Percentiles rank a stretch among this genome's conserved stretches.
phyloP scores from a whole-genome alignment of 2,329 filamentous ascomycete genomes.

The Mycosphaerella sp. region DNA sequence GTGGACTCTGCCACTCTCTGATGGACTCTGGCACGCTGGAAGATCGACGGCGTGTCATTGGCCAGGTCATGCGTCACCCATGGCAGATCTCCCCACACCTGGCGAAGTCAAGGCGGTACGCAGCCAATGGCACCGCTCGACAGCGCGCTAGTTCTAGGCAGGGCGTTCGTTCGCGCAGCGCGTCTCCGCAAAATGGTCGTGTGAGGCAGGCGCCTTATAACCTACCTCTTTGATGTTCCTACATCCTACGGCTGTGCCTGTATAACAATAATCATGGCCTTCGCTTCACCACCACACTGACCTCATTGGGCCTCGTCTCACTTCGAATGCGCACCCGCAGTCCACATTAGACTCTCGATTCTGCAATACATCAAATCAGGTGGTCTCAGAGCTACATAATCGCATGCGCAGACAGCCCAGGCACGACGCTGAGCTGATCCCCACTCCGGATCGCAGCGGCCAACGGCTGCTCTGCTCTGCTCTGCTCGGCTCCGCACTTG shows the following conservation, averaged over 20 bases:
- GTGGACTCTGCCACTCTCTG: no score
- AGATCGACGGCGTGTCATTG: conserved; percentile 14
- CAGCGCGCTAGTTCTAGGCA: conserved; percentile 16
- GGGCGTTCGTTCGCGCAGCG: conserved; percentile 5
- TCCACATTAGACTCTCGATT: conserved; percentile 10
- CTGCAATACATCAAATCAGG: no score
- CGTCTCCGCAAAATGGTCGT: conserved; percentile 27
- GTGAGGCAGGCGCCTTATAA: conserved; percentile 10
- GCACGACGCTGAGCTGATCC: conserved; percentile 6
- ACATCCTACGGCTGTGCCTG: no score
- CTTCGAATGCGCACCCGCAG: background rate
- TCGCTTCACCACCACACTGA: background rate
- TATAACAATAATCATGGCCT: no score
- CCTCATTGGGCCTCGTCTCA: background rate
- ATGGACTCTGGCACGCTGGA: no score
- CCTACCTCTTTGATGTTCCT: no score
- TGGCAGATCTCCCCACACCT: conserved; percentile 13
- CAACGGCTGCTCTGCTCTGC: no score
- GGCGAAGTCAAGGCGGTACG: conserved; percentile 10
- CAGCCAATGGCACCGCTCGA: conserved; percentile 16
- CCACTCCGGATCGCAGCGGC: background rate
- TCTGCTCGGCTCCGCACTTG: background rate
- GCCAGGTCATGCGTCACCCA: conserved; percentile 6
- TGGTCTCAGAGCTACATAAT: no score
- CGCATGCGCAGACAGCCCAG: no score